Conservation (phyloP, 495 filamentous ascomycete genomes). For the Alectoria sarmentosa region DNA sequence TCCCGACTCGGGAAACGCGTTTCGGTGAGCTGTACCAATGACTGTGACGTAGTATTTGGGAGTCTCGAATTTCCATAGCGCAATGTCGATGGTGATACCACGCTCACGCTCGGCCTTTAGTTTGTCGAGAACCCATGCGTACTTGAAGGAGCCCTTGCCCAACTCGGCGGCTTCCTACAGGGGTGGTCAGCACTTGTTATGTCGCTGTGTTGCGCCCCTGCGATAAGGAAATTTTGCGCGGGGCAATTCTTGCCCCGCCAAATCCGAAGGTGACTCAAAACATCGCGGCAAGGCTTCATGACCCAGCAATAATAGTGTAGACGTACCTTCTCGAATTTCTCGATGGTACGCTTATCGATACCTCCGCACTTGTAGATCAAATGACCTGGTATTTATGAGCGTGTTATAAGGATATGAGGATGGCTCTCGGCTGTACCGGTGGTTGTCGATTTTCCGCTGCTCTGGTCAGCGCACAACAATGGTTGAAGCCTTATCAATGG, state of each 20-base stretch:
- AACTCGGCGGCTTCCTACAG: conserved; percentile 93
- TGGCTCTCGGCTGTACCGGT: conserved; percentile 49
- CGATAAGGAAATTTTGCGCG: conserved; percentile 33
- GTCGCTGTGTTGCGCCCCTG: conserved; percentile 13
- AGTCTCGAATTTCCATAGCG: conserved; percentile 99
- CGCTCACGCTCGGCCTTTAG: conserved; percentile 99
- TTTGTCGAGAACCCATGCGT: conserved; percentile 99
- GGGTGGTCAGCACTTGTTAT: conserved; percentile 34
- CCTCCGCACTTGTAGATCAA: conserved; percentile 99
- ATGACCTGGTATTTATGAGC: conserved; percentile 52
- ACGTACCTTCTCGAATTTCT: conserved; percentile 99
- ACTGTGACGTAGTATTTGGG: conserved; percentile 98
- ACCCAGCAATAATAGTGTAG: conserved; percentile 6
- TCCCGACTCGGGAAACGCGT: conserved; percentile 8
- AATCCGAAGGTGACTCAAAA: conserved; percentile 23
- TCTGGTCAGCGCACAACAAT: conserved; percentile 78
- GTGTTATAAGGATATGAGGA: conserved; percentile 25
- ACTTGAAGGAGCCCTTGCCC: conserved; percentile 99
- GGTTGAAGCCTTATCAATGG: not conserved
- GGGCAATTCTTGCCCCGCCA: conserved; percentile 28
- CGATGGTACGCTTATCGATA: conserved; percentile 99
- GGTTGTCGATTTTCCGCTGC: conserved; percentile 93
- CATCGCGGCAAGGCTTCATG: conserved; percentile 18
- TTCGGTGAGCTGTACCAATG: conserved; percentile 62
- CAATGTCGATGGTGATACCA: conserved; percentile 99